Base-by-base conservation (phyloP, 1,284 basidiomycete genomes). In the Anthracocystis panici-leucophaei region DNA sequence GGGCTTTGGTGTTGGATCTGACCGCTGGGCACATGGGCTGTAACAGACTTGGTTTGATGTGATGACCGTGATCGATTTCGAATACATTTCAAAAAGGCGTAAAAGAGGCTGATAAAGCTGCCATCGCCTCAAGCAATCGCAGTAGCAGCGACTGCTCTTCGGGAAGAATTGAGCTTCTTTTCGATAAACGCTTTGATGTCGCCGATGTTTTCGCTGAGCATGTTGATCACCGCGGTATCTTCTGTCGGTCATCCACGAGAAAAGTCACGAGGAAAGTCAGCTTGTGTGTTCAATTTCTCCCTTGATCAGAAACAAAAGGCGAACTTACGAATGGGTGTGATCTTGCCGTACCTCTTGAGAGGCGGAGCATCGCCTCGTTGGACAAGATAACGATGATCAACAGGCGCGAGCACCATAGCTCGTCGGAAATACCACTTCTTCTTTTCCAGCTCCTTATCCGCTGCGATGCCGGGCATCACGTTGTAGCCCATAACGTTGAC, bases 401-500 rank as follows among this genome's bases (percentile, higher is more conserved):
- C 61, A 4, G 77, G 75, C 3, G 59, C 53, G 10, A 77, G 50
- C 0, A 79, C 71, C 57, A 65, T 67, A 2, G 59, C 2, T 25
- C 41, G 8, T 55, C 14, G 11, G 35, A 38, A 71, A 59, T 79
- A 79, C 74, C 70, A 77, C 41, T 74, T 71, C 31, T 73, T 64
- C 20, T 33, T 58, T 5, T 45, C 55, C n/a, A 61, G 35, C 4
- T 54, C 48, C 27, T 42, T n/a, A 5, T 10, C 18, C 9, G 48
- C 14, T 0, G 20, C 6, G 18, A 79, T 27, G 33, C 51, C 9
- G 10, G 81, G 81, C 45, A 82, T 75, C 8, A 55, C 44, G 23
- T 69, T 55, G 50, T 74, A 65, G 11, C 72, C 79, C n/a, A 81
- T 59, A 9, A 81, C 64, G 54, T 75, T 70, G 20, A 78, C 66